A percentile compares a stretch with the other conserved stretches of the same genome.
Conservation (phyloP, 805 yeast species). For the Tetrapisispora iriomotensis region DNA sequence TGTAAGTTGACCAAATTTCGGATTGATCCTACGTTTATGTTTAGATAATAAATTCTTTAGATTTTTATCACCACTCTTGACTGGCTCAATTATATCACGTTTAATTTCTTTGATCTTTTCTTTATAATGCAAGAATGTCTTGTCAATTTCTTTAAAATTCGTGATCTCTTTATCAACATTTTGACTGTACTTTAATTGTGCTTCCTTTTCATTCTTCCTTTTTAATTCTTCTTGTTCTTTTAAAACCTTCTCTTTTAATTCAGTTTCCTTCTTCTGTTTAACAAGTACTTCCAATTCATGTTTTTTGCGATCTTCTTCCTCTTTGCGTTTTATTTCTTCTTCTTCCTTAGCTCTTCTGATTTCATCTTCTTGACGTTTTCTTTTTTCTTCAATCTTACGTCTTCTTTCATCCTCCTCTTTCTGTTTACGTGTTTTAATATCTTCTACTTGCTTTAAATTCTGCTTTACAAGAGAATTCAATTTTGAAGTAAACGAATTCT, state of each 20-base stretch:
- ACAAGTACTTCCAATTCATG: background rate
- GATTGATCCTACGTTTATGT: constrained; percentile 70
- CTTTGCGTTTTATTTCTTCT: constrained; percentile 15
- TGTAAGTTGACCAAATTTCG: constrained; percentile 87
- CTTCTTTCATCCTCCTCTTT: constrained; percentile 5
- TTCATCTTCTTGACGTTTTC: constrained; percentile 3
- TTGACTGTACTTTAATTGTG: background rate
- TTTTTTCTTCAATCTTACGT: constrained; percentile 3
- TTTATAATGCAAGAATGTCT: constrained; percentile 39
- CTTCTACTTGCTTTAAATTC: constrained; percentile 7
- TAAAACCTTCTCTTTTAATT: constrained; percentile 27
- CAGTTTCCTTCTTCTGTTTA: constrained; percentile 6
- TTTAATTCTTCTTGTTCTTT: constrained; percentile 5
- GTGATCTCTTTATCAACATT: constrained; percentile 11
- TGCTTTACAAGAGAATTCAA: constrained; percentile 6
- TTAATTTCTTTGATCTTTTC: constrained; percentile 51
- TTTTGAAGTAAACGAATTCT: constrained; percentile 6
- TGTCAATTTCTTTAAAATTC: constrained; percentile 31
- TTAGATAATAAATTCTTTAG: constrained; percentile 45
- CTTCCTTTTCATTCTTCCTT: constrained; percentile 3
- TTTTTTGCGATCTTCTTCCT: constrained; percentile 3
- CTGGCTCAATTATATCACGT: constrained; percentile 43
- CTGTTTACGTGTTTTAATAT: constrained; percentile 1
- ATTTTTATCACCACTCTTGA: constrained; percentile 40
- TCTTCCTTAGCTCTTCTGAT: constrained; percentile 26